Percentiles rank a stretch among this genome's conserved stretches.
phyloP scores from a whole-genome alignment of 2,329 filamentous ascomycete genomes.

The Calonectria leucothoes region DNA sequence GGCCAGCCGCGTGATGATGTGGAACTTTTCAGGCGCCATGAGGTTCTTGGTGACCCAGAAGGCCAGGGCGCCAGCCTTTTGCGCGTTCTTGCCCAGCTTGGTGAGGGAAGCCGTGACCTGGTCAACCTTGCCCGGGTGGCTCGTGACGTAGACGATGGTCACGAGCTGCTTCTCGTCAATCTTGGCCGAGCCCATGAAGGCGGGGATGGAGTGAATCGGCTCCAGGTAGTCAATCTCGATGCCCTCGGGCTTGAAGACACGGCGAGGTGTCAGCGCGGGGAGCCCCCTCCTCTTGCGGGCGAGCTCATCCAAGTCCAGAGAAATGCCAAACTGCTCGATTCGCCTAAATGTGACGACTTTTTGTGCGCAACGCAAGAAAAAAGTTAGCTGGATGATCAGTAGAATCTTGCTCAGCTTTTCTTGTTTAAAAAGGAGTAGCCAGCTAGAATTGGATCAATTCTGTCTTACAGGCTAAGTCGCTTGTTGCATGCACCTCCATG shows the following conservation, averaged over 20 bases:
- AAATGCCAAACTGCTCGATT: neutral
- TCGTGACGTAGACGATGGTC: neutral
- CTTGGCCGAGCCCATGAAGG: neutral
- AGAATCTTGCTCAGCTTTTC: neutral
- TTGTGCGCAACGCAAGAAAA: neutral
- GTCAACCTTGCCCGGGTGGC: neutral
- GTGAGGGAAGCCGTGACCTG: neutral
- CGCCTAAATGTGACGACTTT: neutral
- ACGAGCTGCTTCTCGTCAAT: neutral
- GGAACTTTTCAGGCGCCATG: neutral
- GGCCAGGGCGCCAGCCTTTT: neutral
- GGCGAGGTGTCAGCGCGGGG: neutral
- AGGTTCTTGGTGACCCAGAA: neutral
- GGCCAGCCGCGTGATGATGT: neutral
- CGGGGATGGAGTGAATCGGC: neutral
- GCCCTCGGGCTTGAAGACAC: neutral
- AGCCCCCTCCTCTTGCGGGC: neutral
- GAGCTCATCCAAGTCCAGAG: neutral
- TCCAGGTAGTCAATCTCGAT: neutral
- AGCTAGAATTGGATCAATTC: no score
- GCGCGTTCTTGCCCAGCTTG: neutral
- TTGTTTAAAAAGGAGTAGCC: no score
- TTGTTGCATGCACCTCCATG: slow-evolving; percentile 1
- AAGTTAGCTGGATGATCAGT: neutral
- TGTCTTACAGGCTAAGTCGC: slow-evolving; percentile 4